Evolutionary conservation across 2,329 filamentous ascomycete genomes (phyloP), one percentile per base, ranked within the genome.

Genomic region (Paramyrothecium sp.): DNA sequence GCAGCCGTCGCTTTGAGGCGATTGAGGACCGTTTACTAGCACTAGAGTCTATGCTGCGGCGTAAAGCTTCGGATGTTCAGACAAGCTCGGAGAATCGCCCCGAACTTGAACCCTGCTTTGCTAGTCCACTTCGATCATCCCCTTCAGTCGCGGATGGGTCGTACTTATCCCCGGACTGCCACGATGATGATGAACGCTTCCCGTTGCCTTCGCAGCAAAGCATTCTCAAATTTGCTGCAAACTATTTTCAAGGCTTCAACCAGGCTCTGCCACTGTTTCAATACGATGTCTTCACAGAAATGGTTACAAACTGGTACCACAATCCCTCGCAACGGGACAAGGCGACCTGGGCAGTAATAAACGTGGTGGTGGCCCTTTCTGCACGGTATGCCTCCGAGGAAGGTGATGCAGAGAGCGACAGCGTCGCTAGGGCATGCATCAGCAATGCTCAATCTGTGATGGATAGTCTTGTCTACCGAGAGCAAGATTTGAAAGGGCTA

Each of bases 401-500:
- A 16, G 16, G 16, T 8, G 16, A 8, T 16, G 33, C 33, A 10
- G 33, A 38, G 16, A 38, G 33, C 16, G 33, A 38, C 33, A 38
- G 33, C 8, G 16, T 38, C 10, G 33, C 33, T 16, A 38, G 10
- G 8, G 20, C 5, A 30, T 53, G 51, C 51, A 54, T 48, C 38
- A 30, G 34, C 53, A 54, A 54, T 23, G 53, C 53, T 17, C 53
- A 54, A 17, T 47, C 53, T 3, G 34, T 47, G 19, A 30, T 54
- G 7, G 44, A 54, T 41, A n/a, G 19, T 20, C 44, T 54, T 16
- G 53, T 54, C 12, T 34, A 30, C 17, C 53, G 53, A 22, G 38
- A 46, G 19, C 17, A 48, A 19, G 53, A 54, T 30, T n/a, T 54
- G 11, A 54, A 54, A 30, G 53, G 53, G 17, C 53, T 54, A 16